Base-by-base conservation (phyloP, 2,329 filamentous ascomycete species). In the Epichloe elymi region DNA sequence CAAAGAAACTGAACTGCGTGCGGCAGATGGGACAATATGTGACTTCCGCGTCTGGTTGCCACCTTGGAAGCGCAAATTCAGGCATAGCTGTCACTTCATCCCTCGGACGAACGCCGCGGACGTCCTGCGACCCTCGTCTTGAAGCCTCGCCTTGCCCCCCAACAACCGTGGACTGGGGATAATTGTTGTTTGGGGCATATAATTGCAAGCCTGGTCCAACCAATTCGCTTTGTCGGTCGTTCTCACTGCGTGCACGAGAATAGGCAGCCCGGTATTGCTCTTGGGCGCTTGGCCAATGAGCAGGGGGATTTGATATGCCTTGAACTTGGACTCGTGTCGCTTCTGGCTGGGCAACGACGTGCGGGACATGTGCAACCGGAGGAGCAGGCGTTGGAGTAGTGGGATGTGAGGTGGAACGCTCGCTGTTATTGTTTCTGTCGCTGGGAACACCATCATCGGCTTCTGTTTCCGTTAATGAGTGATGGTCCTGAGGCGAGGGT, bases 41-140 rank as follows among this genome's bases (percentile, higher is more conserved):
- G 11, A 87, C 88, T 58, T 94, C 88, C 4, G 78, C 74, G 66
- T 97, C 91, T 4, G 89, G 86, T 69, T 96, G 90, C 91, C 91
- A 97, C 52, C 75, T 74, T 1, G 90, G 89, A 40, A 89, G 68
- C 17, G 76, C 68, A 55, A 85, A 70, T 19, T 76, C 72, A 57
- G 63, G 54, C 17, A 49, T 37, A 38, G 41, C 33, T 8, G 37
- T 26, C n/a, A 17, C 40, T 30, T 46, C 41, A 23, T 4, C 36
- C 12, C 38, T 45, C 15, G 35, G 5, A n/a, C 23, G 44, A 30
- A 17, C 26, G 35, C 35, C n/a, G 10, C 14, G 39, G 7, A 44
- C 12, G 15, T 43, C 46, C 38, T 43, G 53, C 6, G 39, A 50
- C 5, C 12, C 26, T 44, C 36, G 40, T 36, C 46, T 38, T 14